phyloP scores from a whole-genome alignment of 2,329 filamentous ascomycete genomes.

The Diaporthe sp. region DNA sequence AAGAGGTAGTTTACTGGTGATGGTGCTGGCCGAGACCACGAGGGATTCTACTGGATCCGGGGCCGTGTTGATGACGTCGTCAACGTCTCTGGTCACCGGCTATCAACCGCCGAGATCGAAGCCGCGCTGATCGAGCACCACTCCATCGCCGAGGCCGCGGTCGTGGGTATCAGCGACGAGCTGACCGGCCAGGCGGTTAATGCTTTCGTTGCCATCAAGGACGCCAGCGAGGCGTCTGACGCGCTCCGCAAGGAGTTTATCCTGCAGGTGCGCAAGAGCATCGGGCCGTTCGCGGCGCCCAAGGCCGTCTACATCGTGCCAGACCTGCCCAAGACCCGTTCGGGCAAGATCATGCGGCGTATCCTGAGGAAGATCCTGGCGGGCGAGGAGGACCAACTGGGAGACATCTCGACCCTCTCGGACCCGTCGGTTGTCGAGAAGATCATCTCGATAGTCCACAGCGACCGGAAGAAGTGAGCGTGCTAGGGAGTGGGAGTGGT shows the following conservation, averaged over 20 bases:
- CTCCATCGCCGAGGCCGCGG: slow-evolving; percentile 90
- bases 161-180: slow-evolving; percentile 93
- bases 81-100: slow-evolving; percentile 94
- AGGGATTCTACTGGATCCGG: slow-evolving; percentile 99
- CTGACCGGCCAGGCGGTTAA: slow-evolving; percentile 97
- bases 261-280: slow-evolving; percentile 95
- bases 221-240: slow-evolving; percentile 79
- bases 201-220: slow-evolving; percentile 94
- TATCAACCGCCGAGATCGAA: slow-evolving; percentile 98
- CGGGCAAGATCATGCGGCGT: slow-evolving; percentile 98
- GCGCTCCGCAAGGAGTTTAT: slow-evolving; percentile 92
- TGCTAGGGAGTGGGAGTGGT: background rate
- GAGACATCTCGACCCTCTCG: slow-evolving; percentile 92
- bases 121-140: slow-evolving; percentile 94
- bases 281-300: slow-evolving; percentile 95
- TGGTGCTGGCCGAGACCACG: slow-evolving; percentile 94
- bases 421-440: slow-evolving; percentile 90
- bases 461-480: slow-evolving; percentile 63
- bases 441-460: slow-evolving; percentile 86
- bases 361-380: slow-evolving; percentile 97
- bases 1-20: slow-evolving; percentile 82
- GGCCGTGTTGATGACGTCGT: slow-evolving; percentile 98
- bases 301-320: slow-evolving; percentile 93
- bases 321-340: slow-evolving; percentile 96
- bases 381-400: slow-evolving; percentile 95